A percentile compares a stretch with the other conserved stretches of the same genome.
These are phyloP conservation scores for Craspedostauros australis DNA, from an alignment of 108 stramenopile species.

Conservation along the genomic window DNA sequence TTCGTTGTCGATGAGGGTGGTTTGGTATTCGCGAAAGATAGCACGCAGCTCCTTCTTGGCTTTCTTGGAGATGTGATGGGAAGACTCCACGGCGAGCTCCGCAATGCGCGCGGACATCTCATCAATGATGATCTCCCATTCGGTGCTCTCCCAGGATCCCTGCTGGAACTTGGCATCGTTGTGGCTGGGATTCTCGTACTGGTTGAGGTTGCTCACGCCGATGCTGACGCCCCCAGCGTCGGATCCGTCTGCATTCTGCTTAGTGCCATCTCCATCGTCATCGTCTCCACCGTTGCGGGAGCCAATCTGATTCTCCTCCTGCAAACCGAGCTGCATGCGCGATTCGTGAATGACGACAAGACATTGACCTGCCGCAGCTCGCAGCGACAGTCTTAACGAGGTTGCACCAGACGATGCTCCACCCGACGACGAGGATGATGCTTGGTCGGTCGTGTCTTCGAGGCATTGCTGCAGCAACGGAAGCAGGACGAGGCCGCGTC, in stretches of 20 bases:
- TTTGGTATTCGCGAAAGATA: slow-evolving; percentile 74
- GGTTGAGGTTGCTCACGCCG: slow-evolving; percentile 19
- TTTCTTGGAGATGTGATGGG: slow-evolving; percentile 73
- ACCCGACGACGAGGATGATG: too few species aligned
- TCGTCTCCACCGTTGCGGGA: too few species aligned
- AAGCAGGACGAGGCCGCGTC: slow-evolving; percentile 58
- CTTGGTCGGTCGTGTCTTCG: slow-evolving; percentile 28
- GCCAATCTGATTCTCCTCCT: too few species aligned
- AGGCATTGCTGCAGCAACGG: slow-evolving; percentile 50
- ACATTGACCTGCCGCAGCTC: slow-evolving; percentile 72
- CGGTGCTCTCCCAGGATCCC: slow-evolving; percentile 80
- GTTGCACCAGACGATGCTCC: too few species aligned
- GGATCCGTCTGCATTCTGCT: too few species aligned
- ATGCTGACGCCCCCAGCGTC: too few species aligned
- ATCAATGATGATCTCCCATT: slow-evolving; percentile 72
- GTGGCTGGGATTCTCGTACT: slow-evolving; percentile 45
- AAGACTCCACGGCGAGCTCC: slow-evolving; percentile 61
- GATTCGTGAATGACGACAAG: slow-evolving; percentile 73
- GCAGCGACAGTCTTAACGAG: slow-evolving; percentile 41
- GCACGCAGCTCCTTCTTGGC: slow-evolving; percentile 74
- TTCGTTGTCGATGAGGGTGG: slow-evolving; percentile 79
- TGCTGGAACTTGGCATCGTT: slow-evolving; percentile 34
- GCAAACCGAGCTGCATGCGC: slow-evolving; percentile 52
- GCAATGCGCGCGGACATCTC: slow-evolving; percentile 70
- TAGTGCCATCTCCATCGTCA: slow-evolving; percentile 18